Evolutionary conservation across 108 stramenopile species (phyloP), one percentile per base, ranked within the genome.

Genomic region (Nitzschia putrida): DNA sequence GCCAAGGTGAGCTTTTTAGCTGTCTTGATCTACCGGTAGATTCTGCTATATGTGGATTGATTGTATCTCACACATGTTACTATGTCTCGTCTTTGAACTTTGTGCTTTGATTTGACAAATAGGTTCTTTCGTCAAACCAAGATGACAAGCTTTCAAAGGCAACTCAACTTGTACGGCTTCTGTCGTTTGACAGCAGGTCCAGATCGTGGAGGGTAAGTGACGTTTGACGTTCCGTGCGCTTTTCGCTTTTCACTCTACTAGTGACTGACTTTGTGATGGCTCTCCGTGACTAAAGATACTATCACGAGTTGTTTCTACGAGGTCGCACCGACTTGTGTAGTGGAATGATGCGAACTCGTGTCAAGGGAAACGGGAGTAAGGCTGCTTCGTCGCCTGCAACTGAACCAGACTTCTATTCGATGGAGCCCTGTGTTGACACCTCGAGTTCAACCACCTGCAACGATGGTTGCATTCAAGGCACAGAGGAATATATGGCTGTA

Each of bases 291-390:
- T 90, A 65, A 59, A 66, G 92, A 60, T 86, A 84, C 34, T 93
- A 88, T 61, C 89, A 93, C 71, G 88, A 88, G 45, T 71, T 85
- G 12, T 90, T 90, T 59, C 70, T 90, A 21, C 78, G 86, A 45
- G 80, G 83, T 23, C 71, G 78, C 37, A 77, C 68, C 12, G 73
- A 78, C 44, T 59, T 90, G 13, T 73, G 72, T 55, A 69, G 65
- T 23, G 38, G 55, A n/a, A 88, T 90, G 83, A 38, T 70, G n/a
- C 56, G 86, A 24, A 77, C 66, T 8, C 75, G 86, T 37, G 76
- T 90, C 55, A 87, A 87, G 69, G 79, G 79, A 26, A 76, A 63
- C 50, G 77, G 80, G 2, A 63, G 72, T 57, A 81, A 81, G 47
- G 72, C 74, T 1, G 80, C 73, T 7, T 66, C 76, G 4, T 72